Percentiles rank a stretch among this genome's conserved stretches.
Conservation (phyloP, 257 asterid species). For the Primulina tabacum region DNA sequence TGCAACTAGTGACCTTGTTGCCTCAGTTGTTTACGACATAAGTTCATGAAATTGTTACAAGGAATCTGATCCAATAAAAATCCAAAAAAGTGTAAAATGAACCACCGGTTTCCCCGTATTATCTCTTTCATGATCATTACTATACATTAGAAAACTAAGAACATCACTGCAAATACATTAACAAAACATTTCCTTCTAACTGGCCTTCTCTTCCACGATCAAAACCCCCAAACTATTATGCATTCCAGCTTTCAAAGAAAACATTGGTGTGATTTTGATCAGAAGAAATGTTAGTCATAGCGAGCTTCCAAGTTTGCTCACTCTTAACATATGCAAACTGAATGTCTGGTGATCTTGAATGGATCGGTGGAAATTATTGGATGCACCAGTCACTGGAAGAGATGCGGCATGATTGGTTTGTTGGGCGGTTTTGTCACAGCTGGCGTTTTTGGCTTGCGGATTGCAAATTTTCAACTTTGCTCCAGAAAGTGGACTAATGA, state of each 20-base stretch:
- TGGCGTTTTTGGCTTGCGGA: conserved; percentile 26
- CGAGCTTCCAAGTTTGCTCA: conserved; percentile 33
- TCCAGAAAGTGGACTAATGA: conserved; percentile 64
- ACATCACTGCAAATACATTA: not conserved
- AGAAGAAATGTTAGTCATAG: conserved; percentile 48
- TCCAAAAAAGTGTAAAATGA: not conserved
- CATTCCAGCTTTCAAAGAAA: too few species aligned
- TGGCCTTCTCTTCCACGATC: not conserved
- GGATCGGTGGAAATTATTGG: conserved; percentile 33
- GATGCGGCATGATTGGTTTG: conserved; percentile 40
- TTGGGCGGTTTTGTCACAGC: conserved; percentile 30
- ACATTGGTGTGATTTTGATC: conserved; percentile 22
- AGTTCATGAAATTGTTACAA: too few species aligned
- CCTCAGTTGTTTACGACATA: too few species aligned
- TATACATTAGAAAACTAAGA: not conserved
- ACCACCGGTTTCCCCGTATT: not conserved
- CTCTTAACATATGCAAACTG: conserved; percentile 51
- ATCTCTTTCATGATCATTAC: not conserved
- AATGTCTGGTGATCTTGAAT: not conserved
- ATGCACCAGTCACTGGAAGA: conserved; percentile 35
- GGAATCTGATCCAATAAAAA: too few species aligned
- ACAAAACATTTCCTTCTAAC: not conserved
- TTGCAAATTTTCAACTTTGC: conserved; percentile 40
- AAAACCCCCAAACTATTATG: not conserved
- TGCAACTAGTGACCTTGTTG: too few species aligned